Conservation (phyloP, 257 asterid species). For the Coffea canephora region DNA sequence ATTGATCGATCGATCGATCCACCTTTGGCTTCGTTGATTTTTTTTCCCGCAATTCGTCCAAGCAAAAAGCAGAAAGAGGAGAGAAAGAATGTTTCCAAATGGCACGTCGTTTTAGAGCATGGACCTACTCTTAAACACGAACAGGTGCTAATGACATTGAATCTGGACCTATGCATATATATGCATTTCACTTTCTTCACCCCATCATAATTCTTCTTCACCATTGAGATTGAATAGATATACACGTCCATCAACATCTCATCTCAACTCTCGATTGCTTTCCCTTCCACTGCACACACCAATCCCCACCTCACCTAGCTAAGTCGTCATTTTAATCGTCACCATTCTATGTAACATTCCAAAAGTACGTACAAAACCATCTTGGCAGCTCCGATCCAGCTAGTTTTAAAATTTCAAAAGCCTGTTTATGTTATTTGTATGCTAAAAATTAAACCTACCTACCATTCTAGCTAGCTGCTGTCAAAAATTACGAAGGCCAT, state of each 20-base stretch:
- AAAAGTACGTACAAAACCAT: background rate
- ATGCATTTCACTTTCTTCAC: background rate
- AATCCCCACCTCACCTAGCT: slow-evolving; percentile 6
- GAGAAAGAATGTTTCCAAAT: slow-evolving; percentile 7
- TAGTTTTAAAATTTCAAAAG: background rate
- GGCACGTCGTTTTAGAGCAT: slow-evolving; percentile 15
- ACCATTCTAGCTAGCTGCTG: too few species aligned
- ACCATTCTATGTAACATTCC: background rate
- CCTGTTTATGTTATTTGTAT: too few species aligned
- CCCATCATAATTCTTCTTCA: background rate
- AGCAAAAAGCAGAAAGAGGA: background rate
- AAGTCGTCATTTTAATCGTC: background rate
- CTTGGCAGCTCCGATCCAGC: background rate
- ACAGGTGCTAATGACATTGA: slow-evolving; percentile 25
- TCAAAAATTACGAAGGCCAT: too few species aligned
- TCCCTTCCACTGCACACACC: slow-evolving; percentile 1
- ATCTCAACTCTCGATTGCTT: background rate
- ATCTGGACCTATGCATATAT: slow-evolving; percentile 18
- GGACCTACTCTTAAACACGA: slow-evolving; percentile 16
- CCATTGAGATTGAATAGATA: background rate
- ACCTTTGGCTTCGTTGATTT: too few species aligned
- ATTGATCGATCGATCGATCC: too few species aligned
- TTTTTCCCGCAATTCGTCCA: background rate
- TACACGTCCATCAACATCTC: slow-evolving; percentile 17
- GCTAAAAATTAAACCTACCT: background rate